A percentile compares a stretch with the other conserved stretches of the same genome.
Evolutionary conservation across 2,329 filamentous ascomycete species (phyloP).

Genomic region (Colletotrichum sojae): DNA sequence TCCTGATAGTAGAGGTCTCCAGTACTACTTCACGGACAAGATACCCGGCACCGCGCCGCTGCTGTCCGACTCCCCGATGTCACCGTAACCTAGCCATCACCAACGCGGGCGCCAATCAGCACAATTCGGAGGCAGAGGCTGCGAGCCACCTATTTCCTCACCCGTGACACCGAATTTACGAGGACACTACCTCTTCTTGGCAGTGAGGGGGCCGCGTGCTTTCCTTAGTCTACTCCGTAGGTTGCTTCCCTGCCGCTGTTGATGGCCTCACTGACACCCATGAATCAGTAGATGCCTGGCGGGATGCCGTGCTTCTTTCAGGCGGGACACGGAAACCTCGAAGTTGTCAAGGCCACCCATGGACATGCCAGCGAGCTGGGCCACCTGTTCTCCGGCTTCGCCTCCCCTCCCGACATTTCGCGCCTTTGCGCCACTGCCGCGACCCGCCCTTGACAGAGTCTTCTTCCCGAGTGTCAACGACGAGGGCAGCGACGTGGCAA

Average conservation of each 20-base stretch:
- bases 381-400: conserved; percentile 72
- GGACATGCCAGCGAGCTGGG: conserved; percentile 66
- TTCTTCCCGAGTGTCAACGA: conserved; percentile 72
- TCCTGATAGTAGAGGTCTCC: no score
- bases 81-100: conserved; percentile 41
- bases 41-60: no score
- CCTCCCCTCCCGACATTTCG: conserved; percentile 69
- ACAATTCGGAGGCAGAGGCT: conserved; percentile 43
- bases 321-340: conserved; percentile 67
- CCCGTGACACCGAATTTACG: conserved; percentile 47
- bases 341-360: conserved; percentile 68
- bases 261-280: background rate
- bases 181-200: conserved; percentile 56
- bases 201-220: conserved; percentile 60
- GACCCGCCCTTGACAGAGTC: conserved; percentile 65
- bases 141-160: conserved; percentile 44
- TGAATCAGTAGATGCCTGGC: conserved; percentile 70
- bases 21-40: no score
- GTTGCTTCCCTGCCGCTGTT: background rate
- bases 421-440: conserved; percentile 63
- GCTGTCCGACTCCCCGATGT: background rate
- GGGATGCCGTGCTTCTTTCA: conserved; percentile 71
- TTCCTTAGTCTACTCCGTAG: conserved; percentile 46
- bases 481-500: conserved; percentile 73
- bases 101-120: conserved; percentile 41